Evolutionary conservation across 1,139 yeast genomes (phyloP).

Genomic region (Sugiyamaella novakii): DNA sequence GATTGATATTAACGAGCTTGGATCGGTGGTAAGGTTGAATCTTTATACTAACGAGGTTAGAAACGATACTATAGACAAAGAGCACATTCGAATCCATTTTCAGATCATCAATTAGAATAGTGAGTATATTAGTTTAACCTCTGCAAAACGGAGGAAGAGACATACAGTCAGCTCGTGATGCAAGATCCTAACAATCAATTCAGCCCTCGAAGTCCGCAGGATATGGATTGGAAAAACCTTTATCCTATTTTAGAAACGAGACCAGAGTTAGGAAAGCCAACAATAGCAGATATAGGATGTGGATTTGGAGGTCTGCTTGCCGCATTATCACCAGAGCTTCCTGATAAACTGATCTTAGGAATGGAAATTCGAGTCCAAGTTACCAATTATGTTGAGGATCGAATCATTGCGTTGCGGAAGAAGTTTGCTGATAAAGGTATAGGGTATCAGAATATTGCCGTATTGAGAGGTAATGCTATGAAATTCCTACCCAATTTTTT

Average conservation of each 20-base stretch:
- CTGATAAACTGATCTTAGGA: constrained; percentile 75
- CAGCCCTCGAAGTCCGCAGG: constrained; percentile 69
- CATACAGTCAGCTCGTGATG: too few relatives aligned
- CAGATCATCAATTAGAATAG: constrained; percentile 90
- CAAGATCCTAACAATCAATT: constrained; percentile 9
- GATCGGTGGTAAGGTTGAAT: constrained; percentile 51
- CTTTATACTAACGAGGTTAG: constrained; percentile 58
- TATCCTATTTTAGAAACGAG: constrained; percentile 53
- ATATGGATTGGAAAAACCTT: constrained; percentile 82
- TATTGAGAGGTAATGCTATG: constrained; percentile 95
- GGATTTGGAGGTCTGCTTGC: constrained; percentile 94
- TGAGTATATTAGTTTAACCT: constrained; percentile 24
- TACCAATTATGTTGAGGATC: constrained; percentile 93
- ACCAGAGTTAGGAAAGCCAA: constrained; percentile 54
- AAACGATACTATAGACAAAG: constrained; percentile 93
- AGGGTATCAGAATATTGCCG: constrained; percentile 80
- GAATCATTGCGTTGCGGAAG: constrained; percentile 83
- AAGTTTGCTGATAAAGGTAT: constrained; percentile 43
- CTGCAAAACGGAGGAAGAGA: neutral
- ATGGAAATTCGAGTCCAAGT: constrained; percentile 99
- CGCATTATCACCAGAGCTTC: constrained; percentile 75
- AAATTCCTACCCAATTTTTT: constrained; percentile 94
- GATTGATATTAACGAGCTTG: too few relatives aligned
- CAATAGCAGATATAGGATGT: constrained; percentile 95
- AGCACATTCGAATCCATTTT: constrained; percentile 97